These are phyloP conservation scores for Aspergillus ustus DNA, from an alignment of 2,329 filamentous ascomycete genomes.

Conservation along the genomic window DNA sequence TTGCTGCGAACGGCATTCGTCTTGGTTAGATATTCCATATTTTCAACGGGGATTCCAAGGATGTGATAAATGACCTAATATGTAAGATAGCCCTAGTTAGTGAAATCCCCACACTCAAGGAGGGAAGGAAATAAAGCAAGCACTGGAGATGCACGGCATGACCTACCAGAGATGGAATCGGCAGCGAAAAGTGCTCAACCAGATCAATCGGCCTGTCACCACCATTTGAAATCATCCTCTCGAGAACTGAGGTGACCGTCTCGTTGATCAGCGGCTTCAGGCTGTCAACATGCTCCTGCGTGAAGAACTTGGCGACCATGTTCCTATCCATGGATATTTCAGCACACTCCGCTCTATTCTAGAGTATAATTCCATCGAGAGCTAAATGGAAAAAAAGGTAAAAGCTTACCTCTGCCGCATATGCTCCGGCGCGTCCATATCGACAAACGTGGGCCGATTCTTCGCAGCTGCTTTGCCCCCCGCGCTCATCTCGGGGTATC, in stretches of 20 bases:
- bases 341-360: background rate
- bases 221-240: background rate
- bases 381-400: no score
- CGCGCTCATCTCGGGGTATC: slow-evolving; percentile 6
- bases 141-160: background rate
- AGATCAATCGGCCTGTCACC: background rate
- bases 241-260: background rate
- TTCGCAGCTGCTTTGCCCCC: slow-evolving; percentile 7
- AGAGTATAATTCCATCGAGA: background rate
- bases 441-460: slow-evolving; percentile 10
- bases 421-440: slow-evolving; percentile 12
- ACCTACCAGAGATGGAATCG: background rate
- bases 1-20: slow-evolving; percentile 2
- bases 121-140: background rate
- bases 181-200: slow-evolving; percentile 2
- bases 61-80: slow-evolving; percentile 1
- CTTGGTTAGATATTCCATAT: background rate
- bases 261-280: background rate
- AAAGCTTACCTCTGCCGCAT: slow-evolving; percentile 1
- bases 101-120: background rate
- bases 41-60: background rate
- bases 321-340: background rate
- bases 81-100: background rate
- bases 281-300: background rate
- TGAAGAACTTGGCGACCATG: slow-evolving; percentile 1